phyloP scores from a whole-genome alignment of 495 filamentous ascomycete species.

The Hypomontagnella submonticulosa region DNA sequence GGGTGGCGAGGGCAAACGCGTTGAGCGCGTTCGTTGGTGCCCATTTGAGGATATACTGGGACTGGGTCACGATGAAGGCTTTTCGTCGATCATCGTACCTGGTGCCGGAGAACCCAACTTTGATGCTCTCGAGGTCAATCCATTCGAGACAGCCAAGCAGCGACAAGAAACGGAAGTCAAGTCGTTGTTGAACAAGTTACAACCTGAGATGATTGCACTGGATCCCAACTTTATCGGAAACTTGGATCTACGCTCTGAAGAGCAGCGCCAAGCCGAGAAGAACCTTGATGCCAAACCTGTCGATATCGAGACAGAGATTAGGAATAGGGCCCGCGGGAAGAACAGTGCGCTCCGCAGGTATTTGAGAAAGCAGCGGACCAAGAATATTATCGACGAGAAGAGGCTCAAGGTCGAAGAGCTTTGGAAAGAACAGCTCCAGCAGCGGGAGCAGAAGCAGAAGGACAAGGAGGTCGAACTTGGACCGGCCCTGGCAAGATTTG shows the following conservation, averaged over 20 bases:
- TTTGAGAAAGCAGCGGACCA: conserved; percentile 85
- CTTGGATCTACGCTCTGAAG: conserved; percentile 78
- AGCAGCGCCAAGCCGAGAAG: conserved; percentile 76
- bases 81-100: conserved; percentile 87
- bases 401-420: conserved; percentile 68
- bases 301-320: conserved; percentile 74
- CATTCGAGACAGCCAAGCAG: conserved; percentile 95
- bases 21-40: conserved; percentile 89
- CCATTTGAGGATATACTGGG: conserved; percentile 95
- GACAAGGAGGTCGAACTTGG: conserved; percentile 59
- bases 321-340: conserved; percentile 85
- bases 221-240: conserved; percentile 91
- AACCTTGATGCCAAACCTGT: conserved; percentile 79
- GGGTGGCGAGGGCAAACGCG: conserved; percentile 84
- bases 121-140: conserved; percentile 91
- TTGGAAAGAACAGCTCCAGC: conserved; percentile 55
- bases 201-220: conserved; percentile 96
- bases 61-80: conserved; percentile 83
- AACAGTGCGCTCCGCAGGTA: conserved; percentile 88
- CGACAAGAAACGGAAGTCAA: conserved; percentile 93
- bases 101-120: conserved; percentile 97
- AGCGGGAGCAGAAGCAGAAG: conserved; percentile 54
- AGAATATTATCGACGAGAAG: conserved; percentile 89
- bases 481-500: conserved; percentile 59
- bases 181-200: conserved; percentile 87